phyloP scores from a whole-genome alignment of 345 rosid species.

The Melaleuca quinquenervia region DNA sequence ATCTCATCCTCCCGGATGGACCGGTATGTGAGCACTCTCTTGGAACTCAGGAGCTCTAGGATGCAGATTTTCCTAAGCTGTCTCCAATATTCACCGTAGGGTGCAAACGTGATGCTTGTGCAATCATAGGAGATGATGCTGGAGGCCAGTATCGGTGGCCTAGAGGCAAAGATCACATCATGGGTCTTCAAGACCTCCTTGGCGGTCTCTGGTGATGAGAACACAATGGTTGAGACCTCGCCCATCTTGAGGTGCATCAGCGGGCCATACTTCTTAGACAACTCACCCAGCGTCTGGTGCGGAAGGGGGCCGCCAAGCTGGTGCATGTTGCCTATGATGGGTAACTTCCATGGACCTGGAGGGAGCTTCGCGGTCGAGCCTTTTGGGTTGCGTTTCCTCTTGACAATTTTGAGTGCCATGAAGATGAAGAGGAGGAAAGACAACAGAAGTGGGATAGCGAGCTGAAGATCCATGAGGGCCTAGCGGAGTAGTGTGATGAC shows the following conservation, averaged over 20 bases:
- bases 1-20: slow-evolving; percentile 18
- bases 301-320: slow-evolving; percentile 2
- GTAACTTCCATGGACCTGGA: slow-evolving; percentile 22
- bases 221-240: slow-evolving; percentile 4
- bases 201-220: slow-evolving; percentile 15
- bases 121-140: slow-evolving; percentile 7
- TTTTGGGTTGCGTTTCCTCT: not conserved
- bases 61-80: slow-evolving; percentile 9
- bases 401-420: not conserved
- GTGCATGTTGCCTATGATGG: slow-evolving; percentile 20
- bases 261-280: slow-evolving; percentile 12
- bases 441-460: not conserved
- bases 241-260: slow-evolving; percentile 19
- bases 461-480: not conserved
- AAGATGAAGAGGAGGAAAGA: slow-evolving; percentile 5
- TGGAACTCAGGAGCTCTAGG: slow-evolving; percentile 7
- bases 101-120: slow-evolving; percentile 12
- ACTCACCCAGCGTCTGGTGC: slow-evolving; percentile 1
- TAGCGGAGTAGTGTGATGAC: not conserved
- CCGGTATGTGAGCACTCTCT: slow-evolving; percentile 10
- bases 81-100: slow-evolving; percentile 15
- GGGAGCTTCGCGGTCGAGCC: slow-evolving; percentile 3
- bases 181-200: slow-evolving; percentile 12
- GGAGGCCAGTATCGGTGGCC: slow-evolving; percentile 12
- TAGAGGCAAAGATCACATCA: slow-evolving; percentile 9